Conservation (phyloP, 2,329 filamentous ascomycete genomes). For the Cercospora zeae-maydis region DNA sequence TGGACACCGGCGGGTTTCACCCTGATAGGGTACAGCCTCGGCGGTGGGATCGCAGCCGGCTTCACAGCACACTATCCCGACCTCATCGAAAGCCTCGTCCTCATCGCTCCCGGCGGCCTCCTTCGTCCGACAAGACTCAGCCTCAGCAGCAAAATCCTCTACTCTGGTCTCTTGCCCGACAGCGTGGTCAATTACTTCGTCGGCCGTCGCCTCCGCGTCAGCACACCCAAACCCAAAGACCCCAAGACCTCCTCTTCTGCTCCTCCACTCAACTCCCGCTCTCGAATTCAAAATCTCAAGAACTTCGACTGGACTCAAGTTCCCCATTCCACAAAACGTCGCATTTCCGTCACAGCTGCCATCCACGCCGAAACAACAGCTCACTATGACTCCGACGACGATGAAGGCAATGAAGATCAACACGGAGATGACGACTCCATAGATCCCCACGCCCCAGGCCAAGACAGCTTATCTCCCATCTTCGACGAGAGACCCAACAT, state of each 20-base stretch:
- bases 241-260: background rate
- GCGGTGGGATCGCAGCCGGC: conserved; percentile 67
- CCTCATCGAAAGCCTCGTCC: conserved; percentile 65
- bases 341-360: conserved; percentile 6
- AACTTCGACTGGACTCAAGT: conserved; percentile 12
- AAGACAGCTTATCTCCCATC: conserved; percentile 38
- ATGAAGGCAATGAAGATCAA: conserved; percentile 12
- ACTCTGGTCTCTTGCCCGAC: conserved; percentile 61
- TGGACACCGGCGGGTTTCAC: conserved; percentile 61
- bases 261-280: background rate
- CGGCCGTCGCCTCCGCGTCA: conserved; percentile 30
- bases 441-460: conserved; percentile 19
- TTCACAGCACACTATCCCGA: conserved; percentile 68
- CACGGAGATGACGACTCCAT: conserved; percentile 16
- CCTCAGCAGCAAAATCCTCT: conserved; percentile 60
- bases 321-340: conserved; percentile 1
- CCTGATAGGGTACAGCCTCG: conserved; percentile 74
- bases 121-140: conserved; percentile 63
- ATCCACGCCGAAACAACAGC: conserved; percentile 1
- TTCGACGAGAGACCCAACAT: conserved; percentile 51
- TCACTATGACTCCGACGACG: background rate
- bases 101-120: conserved; percentile 76
- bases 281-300: conserved; percentile 2
- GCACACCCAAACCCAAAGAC: conserved; percentile 5
- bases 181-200: conserved; percentile 53